Conservation (phyloP, 495 filamentous ascomycete species). For the Penicillium cinerascens region DNA sequence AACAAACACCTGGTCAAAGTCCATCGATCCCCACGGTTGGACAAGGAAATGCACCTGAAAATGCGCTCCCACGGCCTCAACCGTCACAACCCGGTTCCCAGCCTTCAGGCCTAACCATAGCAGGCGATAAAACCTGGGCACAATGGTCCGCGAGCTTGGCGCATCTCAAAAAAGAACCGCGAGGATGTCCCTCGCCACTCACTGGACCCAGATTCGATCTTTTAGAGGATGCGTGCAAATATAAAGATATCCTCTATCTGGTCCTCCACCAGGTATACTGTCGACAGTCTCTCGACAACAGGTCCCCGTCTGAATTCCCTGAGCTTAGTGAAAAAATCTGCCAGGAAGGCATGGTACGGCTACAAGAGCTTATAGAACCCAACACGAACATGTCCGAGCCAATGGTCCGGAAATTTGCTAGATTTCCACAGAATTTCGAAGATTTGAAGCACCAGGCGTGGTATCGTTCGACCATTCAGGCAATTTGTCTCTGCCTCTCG, state of each 20-base stretch:
- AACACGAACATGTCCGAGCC: neutral
- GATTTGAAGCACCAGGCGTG: neutral
- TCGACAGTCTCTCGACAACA: slow-evolving; percentile 31
- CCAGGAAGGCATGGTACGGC: neutral
- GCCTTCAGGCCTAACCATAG: neutral
- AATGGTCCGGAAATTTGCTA: slow-evolving; percentile 1
- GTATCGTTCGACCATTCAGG: neutral
- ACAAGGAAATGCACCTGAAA: neutral
- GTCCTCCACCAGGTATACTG: slow-evolving; percentile 68
- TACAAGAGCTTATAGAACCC: slow-evolving; percentile 7
- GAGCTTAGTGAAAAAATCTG: neutral
- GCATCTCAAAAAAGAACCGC: slow-evolving; percentile 6
- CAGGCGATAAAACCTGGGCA: slow-evolving; percentile 2
- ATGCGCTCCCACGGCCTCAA: neutral
- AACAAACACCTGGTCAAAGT: neutral
- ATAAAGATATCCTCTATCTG: slow-evolving; percentile 60
- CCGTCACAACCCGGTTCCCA: neutral
- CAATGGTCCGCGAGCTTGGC: slow-evolving; percentile 12
- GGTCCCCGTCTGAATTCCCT: slow-evolving; percentile 13
- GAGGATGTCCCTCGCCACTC: neutral
- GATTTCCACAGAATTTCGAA: neutral
- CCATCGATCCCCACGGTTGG: neutral
- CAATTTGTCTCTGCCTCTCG: neutral
- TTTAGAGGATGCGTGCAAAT: slow-evolving; percentile 52
- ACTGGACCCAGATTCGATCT: slow-evolving; percentile 49